Percentiles rank a stretch among this genome's conserved stretches.
phyloP scores from a whole-genome alignment of 2,329 filamentous ascomycete species.

The Daldinia sp. region DNA sequence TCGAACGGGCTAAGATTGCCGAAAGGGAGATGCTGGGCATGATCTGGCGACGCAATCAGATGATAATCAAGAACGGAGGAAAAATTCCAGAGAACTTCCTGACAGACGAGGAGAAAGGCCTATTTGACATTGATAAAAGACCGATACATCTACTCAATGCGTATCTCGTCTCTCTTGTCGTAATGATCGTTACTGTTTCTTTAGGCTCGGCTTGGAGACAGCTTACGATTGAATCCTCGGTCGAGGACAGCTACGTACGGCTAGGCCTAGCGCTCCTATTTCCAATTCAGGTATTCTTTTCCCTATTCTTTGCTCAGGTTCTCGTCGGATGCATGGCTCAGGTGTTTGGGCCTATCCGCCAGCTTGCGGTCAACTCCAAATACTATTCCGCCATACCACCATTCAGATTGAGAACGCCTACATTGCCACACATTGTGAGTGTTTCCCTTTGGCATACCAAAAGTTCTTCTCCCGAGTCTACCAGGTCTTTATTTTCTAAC shows the following conservation, averaged over 20 bases:
- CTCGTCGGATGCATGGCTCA: conserved; percentile 79
- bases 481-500: no score
- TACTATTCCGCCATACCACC: conserved; percentile 81
- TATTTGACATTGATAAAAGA: conserved; percentile 69
- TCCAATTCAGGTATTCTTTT: conserved; percentile 81
- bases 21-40: conserved; percentile 80
- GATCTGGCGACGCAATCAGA: conserved; percentile 71
- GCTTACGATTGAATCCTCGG: conserved; percentile 71
- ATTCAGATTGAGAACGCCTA: conserved; percentile 62
- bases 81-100: conserved; percentile 56
- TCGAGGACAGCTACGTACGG: conserved; percentile 69
- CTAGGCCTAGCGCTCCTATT: conserved; percentile 71
- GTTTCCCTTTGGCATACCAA: neutral
- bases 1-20: conserved; percentile 74
- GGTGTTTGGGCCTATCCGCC: conserved; percentile 76
- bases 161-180: conserved; percentile 70
- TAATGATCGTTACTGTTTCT: conserved; percentile 70
- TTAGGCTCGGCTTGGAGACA: conserved; percentile 75
- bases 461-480: neutral
- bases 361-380: conserved; percentile 79
- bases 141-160: conserved; percentile 76
- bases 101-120: conserved; percentile 75
- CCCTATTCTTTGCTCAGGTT: conserved; percentile 81
- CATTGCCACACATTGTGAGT: conserved; percentile 68
- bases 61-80: conserved; percentile 62